Evolutionary conservation across 2,329 filamentous ascomycete genomes (phyloP), one percentile per base, ranked within the genome.

Genomic region (Ceratocystis ficicola): DNA sequence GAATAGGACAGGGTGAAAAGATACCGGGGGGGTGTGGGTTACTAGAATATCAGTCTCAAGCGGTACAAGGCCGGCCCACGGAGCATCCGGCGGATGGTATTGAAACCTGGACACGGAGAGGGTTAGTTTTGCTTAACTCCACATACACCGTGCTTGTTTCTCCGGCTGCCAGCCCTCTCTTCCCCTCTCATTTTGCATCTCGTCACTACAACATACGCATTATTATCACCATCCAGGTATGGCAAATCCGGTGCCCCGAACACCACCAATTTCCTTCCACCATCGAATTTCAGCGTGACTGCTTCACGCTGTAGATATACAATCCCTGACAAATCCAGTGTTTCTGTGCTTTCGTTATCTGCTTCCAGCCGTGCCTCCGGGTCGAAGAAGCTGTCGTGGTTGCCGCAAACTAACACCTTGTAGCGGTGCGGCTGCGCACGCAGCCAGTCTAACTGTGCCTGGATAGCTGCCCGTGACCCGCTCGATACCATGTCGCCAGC

Each of bases 341-440:
- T 73, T 69, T 48, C 20, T 41, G 17, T n/a, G 5, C 22, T 17
- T 12, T 22, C 3, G 4, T 32, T 48, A 72, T 90, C 85, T 59
- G 81, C 78, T 8, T 79, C 75, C 17, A 74, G 75, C 3, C 88
- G 81, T 15, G 84, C 85, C 44, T 79, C 78, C 28, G 82, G 78
- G 74, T 95, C 93, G 68, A 95, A 88, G 78, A 85, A 95, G 71
- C 84, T 86, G 73, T 96, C 93, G 74, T 96, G 93, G 73, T 96
- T 96, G 0, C 93, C 93, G 41, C 85, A 84, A 41, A 97, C 85
- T 44, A 92, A 82, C 28, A 96, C 80, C 75, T 96, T 95, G 74
- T 95, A 82, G 44, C 77, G 76, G 72, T 96, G 90, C 0, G 89
- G 88, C 6, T 92, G 81, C 2, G 78, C 78, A 60, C 80, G 81